A percentile compares a stretch with the other conserved stretches of the same genome.
These are phyloP conservation scores for Sporothrix euskadiensis DNA, from an alignment of 2,329 filamentous ascomycete species.

Conservation along the genomic window DNA sequence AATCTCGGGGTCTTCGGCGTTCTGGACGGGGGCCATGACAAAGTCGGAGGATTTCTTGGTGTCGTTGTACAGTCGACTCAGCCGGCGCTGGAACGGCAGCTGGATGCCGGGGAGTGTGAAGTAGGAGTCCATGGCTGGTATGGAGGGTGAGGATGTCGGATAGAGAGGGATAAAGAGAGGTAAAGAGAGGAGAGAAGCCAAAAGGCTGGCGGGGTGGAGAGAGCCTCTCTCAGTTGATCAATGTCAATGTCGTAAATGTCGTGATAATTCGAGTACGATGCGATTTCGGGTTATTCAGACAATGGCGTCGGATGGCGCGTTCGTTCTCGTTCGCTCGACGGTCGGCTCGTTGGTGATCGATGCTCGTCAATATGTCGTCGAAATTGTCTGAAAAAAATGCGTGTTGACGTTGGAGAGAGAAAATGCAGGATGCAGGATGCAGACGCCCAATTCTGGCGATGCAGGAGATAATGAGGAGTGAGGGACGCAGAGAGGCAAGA, in stretches of 20 bases:
- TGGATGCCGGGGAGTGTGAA: slow-evolving; percentile 55
- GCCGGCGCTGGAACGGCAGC: slow-evolving; percentile 60
- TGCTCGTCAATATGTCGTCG: neutral
- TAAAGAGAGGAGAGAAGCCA: neutral
- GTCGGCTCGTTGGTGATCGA: neutral
- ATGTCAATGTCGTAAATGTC: neutral
- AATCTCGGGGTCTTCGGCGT: slow-evolving; percentile 67
- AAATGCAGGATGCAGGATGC: neutral
- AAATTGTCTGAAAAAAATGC: neutral
- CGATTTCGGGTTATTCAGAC: neutral
- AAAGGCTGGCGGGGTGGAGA: neutral
- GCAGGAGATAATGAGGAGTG: slow-evolving; percentile 16
- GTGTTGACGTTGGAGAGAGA: slow-evolving; percentile 12
- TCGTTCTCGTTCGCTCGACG: neutral
- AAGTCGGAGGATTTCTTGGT: slow-evolving; percentile 77
- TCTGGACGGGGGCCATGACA: slow-evolving; percentile 64
- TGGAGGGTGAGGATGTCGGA: neutral
- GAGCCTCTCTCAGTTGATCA: slow-evolving; percentile 12
- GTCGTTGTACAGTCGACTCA: slow-evolving; percentile 76
- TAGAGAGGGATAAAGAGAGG: no score
- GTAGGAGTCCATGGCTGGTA: slow-evolving; percentile 50
- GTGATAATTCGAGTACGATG: slow-evolving; percentile 1
- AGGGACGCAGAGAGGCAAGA: neutral
- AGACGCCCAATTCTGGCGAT: slow-evolving; percentile 7
- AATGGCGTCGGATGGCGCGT: neutral